Evolutionary conservation across 164 flowering plant species (phyloP), one percentile per base, ranked within the genome.

Genomic region (Akebia trifoliata): DNA sequence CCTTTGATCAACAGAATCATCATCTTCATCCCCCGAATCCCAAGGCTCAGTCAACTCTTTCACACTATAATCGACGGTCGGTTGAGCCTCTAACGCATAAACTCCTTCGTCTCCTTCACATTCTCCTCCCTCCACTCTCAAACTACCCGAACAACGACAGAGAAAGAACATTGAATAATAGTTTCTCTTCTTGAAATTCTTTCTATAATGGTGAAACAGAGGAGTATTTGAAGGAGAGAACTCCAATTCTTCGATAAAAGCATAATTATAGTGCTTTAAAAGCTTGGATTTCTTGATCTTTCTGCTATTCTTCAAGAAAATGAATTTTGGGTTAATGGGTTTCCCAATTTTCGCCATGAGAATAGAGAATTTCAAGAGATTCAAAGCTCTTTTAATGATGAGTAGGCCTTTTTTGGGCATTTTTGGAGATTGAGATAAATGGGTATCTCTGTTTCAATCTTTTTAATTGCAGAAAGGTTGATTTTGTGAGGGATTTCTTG

Each of bases 201-300:
- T 59, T 29, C 64, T 51, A 48, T 43, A 44, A 30, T 50, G 63
- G 3, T 65, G 69, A 54, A 77, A 67, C n/a, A 76, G 73, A 28
- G 90, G 89, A n/a, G 82, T 76, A 58, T 52, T 77, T 0, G 83
- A 66, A 52, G 85, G 79, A 40, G 85, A 81, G 56, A 80, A 82
- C 65, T 80, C 70, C 59, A 69, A 82, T 25, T 77, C 84, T 42
- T 59, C 59, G 4, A 71, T 57, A 42, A 64, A 79, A 17, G 63
- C 63, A 48, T 78, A 69, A 30, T 49, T 22, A 28, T 74, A 64
- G 58, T 72, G 76, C 54, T 55, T 75, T 25, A 74, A 69, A 17
- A 69, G 76, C 64, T 62, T 57, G 42, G 62, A 49, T 59, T 68
- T 76, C 63, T 69, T 74, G 21, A 58, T 6, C 59, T 59, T 76